Percentiles rank a stretch among this genome's conserved stretches.
Evolutionary conservation across 768 basidiomycete genomes (phyloP).

Genomic region (Rhodotorula babjevae): DNA sequence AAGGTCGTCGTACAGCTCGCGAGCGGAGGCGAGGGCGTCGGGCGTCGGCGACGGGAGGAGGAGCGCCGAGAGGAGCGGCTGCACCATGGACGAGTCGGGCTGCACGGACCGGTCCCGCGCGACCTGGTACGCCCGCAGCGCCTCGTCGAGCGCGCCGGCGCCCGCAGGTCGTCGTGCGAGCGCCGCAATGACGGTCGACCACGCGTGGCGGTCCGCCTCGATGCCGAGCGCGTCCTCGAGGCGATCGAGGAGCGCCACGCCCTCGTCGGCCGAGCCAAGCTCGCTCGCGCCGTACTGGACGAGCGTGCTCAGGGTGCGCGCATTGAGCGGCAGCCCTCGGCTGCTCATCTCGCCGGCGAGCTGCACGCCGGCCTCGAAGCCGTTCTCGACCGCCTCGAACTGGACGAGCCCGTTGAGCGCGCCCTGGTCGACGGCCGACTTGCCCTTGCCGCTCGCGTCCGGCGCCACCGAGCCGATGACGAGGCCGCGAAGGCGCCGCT

Average conservation of each 20-base stretch:
- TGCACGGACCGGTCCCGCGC: slow-evolving; percentile 32
- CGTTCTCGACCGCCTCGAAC: slow-evolving; percentile 13
- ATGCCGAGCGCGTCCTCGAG: slow-evolving; percentile 10
- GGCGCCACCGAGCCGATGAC: too few relatives aligned
- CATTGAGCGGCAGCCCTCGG: slow-evolving; percentile 5
- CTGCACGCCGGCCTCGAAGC: slow-evolving; percentile 2
- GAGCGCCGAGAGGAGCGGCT: slow-evolving; percentile 30
- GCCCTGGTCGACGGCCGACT: slow-evolving; percentile 1
- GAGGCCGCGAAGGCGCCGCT: not conserved
- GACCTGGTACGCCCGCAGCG: slow-evolving; percentile 25
- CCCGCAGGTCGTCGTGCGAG: not conserved
- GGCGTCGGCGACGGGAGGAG: not conserved
- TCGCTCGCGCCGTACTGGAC: not conserved
- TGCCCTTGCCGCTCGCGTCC: not conserved
- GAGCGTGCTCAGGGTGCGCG: slow-evolving; percentile 23
- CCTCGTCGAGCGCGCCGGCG: slow-evolving; percentile 9
- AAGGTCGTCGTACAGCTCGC: slow-evolving; percentile 38
- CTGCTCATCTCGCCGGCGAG: not conserved
- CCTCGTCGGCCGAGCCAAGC: slow-evolving; percentile 2
- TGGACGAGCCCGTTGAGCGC: slow-evolving; percentile 27
- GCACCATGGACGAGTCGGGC: slow-evolving; percentile 37
- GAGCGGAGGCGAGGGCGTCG: slow-evolving; percentile 13
- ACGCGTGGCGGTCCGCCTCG: slow-evolving; percentile 14
- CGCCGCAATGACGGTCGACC: slow-evolving; percentile 13
- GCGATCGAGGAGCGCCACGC: slow-evolving; percentile 10